These are phyloP conservation scores for Arthrobotrys sphaeroides DNA, from an alignment of 2,329 filamentous ascomycete species.

Conservation along the genomic window DNA sequence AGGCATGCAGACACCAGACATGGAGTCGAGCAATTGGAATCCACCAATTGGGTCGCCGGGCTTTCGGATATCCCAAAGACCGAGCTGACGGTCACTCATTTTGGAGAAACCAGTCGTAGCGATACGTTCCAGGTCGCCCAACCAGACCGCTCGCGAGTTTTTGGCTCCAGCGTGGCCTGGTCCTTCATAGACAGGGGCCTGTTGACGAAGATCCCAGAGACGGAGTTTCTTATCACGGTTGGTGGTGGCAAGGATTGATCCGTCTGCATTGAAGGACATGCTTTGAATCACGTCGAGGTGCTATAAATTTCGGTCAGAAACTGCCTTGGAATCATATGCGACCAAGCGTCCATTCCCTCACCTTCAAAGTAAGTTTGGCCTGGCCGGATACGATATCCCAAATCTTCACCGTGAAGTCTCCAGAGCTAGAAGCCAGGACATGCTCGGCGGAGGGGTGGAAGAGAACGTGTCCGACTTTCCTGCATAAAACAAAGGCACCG, in stretches of 20 bases:
- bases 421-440: constrained; percentile 91
- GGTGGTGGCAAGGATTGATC: constrained; percentile 86
- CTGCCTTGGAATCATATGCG: not conserved
- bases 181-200: constrained; percentile 84
- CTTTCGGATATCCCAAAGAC: constrained; percentile 90
- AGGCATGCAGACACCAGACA: constrained; percentile 97
- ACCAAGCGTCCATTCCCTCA: not conserved
- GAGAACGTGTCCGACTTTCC: constrained; percentile 96
- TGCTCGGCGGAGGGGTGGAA: constrained; percentile 98
- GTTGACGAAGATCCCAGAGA: constrained; percentile 95
- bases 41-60: constrained; percentile 83
- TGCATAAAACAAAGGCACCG: constrained; percentile 62
- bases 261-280: constrained; percentile 92
- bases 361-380: constrained; percentile 74
- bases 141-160: constrained; percentile 95
- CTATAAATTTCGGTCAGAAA: constrained; percentile 60
- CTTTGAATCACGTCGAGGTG: constrained; percentile 94
- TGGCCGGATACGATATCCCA: constrained; percentile 90
- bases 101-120: constrained; percentile 96
- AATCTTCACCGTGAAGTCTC: constrained; percentile 92
- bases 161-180: constrained; percentile 91
- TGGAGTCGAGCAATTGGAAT: constrained; percentile 89
- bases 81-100: constrained; percentile 97
- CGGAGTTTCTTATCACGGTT: constrained; percentile 98
- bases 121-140: constrained; percentile 89